Conservation (phyloP, 106 monocot genomes). For the Vanilla planifolia region DNA sequence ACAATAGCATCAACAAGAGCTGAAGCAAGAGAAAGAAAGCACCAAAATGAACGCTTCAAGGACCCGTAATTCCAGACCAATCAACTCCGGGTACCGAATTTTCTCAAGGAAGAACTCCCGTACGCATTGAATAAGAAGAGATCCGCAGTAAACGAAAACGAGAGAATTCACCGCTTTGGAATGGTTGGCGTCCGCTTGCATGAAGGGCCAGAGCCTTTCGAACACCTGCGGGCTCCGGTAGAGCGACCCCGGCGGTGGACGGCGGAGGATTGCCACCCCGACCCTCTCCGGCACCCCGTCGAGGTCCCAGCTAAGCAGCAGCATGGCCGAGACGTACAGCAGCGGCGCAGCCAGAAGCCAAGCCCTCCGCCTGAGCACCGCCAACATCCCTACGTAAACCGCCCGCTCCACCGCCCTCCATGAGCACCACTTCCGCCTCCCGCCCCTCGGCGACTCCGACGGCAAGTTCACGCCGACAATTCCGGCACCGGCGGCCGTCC, state of each 20-base stretch:
- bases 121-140: no score
- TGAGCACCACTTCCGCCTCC: conserved; percentile 9
- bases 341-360: conserved; percentile 47
- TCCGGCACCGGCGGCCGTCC: conserved; percentile 2
- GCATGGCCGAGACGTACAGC: conserved; percentile 49
- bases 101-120: no score
- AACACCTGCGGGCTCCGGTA: conserved; percentile 75
- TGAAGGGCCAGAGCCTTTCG: conserved; percentile 52
- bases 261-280: conserved; percentile 34
- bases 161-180: conserved; percentile 50
- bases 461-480: conserved; percentile 4
- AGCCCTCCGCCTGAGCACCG: conserved; percentile 44
- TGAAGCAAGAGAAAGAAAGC: neutral
- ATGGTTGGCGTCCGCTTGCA: conserved; percentile 51
- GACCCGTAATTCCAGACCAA: no score
- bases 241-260: conserved; percentile 54
- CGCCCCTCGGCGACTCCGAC: conserved; percentile 11
- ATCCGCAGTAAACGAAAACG: neutral
- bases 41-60: neutral
- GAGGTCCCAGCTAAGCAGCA: conserved; percentile 33
- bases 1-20: no score
- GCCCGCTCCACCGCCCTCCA: conserved; percentile 19
- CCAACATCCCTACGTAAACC: conserved; percentile 22
- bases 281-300: conserved; percentile 29
- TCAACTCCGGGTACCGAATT: no score